phyloP scores from a whole-genome alignment of 2,329 filamentous ascomycete species.

The Cordyceps farinosa region DNA sequence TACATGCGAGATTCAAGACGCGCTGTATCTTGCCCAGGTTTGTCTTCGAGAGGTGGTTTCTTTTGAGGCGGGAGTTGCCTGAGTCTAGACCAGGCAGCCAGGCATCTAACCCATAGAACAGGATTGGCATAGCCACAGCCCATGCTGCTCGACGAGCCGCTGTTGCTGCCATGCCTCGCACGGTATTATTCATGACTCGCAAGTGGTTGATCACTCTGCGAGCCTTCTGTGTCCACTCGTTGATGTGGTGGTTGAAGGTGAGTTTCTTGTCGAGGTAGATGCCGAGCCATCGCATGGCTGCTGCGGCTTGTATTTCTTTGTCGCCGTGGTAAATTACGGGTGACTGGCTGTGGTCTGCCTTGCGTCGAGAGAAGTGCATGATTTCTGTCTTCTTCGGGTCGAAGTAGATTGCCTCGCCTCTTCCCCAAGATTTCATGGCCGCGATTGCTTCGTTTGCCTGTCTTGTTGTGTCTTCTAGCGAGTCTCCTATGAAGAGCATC shows the following conservation, averaged over 20 bases:
- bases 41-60: too few relatives aligned
- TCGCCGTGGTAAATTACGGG: constrained; percentile 1
- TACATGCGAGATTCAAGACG: too few relatives aligned
- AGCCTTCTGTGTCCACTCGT: background rate
- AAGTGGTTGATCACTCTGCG: background rate
- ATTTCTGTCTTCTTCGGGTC: too few relatives aligned
- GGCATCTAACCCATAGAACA: constrained; percentile 7
- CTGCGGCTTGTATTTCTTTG: background rate
- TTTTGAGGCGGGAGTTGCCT: background rate
- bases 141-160: too few relatives aligned
- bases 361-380: background rate
- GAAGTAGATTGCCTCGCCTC: background rate
- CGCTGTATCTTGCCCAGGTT: too few relatives aligned
- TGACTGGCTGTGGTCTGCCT: background rate
- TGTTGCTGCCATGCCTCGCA: too few relatives aligned
- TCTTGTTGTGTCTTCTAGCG: background rate
- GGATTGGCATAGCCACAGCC: background rate
- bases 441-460: background rate
- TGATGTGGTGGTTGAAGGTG: constrained; percentile 7
- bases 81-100: constrained; percentile 1
- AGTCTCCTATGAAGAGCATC: constrained; percentile 2
- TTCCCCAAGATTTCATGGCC: background rate
- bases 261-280: constrained; percentile 11
- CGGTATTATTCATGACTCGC: too few relatives aligned
- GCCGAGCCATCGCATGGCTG: background rate